Evolutionary conservation across 352 stramenopile species (phyloP).

Genomic region (Phytophthora tentaculata): DNA sequence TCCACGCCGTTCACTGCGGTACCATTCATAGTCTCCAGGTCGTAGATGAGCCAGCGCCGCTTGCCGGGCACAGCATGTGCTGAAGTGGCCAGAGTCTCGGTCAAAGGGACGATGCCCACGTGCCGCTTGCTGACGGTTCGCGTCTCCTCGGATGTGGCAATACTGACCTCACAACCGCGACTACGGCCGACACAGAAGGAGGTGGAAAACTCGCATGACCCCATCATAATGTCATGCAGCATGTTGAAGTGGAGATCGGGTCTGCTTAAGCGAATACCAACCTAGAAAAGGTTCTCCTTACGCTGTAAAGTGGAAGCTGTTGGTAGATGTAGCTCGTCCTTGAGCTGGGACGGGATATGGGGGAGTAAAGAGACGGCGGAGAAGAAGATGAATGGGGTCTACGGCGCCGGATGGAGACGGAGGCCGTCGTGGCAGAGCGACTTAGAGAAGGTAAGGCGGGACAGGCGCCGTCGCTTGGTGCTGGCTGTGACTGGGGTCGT

Average conservation of each 20-base stretch:
- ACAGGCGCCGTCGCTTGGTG: constrained; percentile 27
- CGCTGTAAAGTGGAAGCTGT: not conserved
- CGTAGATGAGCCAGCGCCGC: constrained; percentile 76
- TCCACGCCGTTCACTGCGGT: constrained; percentile 80
- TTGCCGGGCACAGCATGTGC: constrained; percentile 8
- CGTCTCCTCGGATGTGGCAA: constrained; percentile 72
- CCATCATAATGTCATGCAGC: constrained; percentile 23
- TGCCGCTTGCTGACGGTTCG: constrained; percentile 82
- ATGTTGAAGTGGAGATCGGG: constrained; percentile 26
- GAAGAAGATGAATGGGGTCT: not conserved
- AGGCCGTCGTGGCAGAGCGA: not conserved
- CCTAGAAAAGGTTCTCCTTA: constrained; percentile 6
- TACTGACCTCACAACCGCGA: constrained; percentile 71
- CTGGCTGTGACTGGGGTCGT: constrained; percentile 20
- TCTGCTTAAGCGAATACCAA: constrained; percentile 10
- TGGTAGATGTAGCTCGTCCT: constrained; percentile 12
- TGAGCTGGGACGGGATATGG: not conserved
- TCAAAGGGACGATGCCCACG: constrained; percentile 61
- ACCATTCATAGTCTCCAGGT: constrained; percentile 83
- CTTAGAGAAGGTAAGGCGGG: constrained; percentile 7
- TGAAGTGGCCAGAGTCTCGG: constrained; percentile 18
- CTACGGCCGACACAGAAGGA: constrained; percentile 79
- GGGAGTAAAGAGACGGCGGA: not conserved
- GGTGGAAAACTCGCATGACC: constrained; percentile 52
- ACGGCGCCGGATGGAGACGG: not conserved